These are phyloP conservation scores for Fusarium buxicola DNA, from an alignment of 2,329 filamentous ascomycete species.

Conservation along the genomic window DNA sequence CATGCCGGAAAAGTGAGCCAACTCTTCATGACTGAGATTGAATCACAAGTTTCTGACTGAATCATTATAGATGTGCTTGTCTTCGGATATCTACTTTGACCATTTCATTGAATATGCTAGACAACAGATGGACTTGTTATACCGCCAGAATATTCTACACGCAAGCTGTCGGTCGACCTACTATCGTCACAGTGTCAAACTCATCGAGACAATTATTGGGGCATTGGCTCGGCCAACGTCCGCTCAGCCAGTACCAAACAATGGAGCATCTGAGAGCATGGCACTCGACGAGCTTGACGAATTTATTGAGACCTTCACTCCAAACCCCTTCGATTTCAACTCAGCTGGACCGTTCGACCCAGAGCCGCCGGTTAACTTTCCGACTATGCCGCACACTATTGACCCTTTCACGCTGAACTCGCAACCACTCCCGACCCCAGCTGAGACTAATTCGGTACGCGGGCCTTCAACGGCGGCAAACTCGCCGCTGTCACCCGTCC, in stretches of 20 bases:
- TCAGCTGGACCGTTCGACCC: constrained; percentile 27
- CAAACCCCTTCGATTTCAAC: constrained; percentile 37
- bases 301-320: constrained; percentile 35
- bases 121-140: constrained; percentile 58
- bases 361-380: constrained; percentile 18
- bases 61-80: constrained; percentile 52
- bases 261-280: constrained; percentile 11
- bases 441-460: constrained; percentile 32
- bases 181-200: constrained; percentile 54
- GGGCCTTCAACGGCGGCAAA: constrained; percentile 41
- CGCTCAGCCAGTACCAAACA: constrained; percentile 23
- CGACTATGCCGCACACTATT: constrained; percentile 24
- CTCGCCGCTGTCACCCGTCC: constrained; percentile 41
- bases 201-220: constrained; percentile 56
- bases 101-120: constrained; percentile 57
- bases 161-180: constrained; percentile 54
- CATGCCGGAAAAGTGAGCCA: constrained; percentile 61
- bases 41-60: constrained; percentile 25
- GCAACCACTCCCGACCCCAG: constrained; percentile 39
- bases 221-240: constrained; percentile 2
- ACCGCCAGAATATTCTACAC: constrained; percentile 42
- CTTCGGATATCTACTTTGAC: constrained; percentile 53
- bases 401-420: constrained; percentile 28
- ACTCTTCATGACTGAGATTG: not conserved
- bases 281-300: constrained; percentile 32